Evolutionary conservation across 2,329 filamentous ascomycete genomes (phyloP).

Genomic region (Aspergillus floridensis): DNA sequence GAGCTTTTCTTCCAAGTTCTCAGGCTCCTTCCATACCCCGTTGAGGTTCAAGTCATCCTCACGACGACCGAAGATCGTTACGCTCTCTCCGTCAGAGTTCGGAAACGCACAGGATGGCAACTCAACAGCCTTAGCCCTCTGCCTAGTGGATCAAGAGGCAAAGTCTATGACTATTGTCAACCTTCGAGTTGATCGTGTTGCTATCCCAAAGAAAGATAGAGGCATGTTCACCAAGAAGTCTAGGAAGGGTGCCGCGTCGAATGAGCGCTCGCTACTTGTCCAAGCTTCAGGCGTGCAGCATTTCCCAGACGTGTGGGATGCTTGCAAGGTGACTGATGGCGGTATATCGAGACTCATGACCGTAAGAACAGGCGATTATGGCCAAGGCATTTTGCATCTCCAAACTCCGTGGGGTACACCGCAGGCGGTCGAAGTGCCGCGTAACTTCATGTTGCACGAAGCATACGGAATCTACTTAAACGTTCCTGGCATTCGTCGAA

Average conservation of each 20-base stretch:
- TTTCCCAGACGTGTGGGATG: constrained; percentile 68
- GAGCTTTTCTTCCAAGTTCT: constrained; percentile 59
- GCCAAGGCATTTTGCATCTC: constrained; percentile 65
- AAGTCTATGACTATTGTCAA: constrained; percentile 67
- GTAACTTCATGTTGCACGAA: constrained; percentile 58
- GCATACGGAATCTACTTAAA: constrained; percentile 58
- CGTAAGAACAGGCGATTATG: constrained; percentile 63
- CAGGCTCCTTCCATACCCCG: constrained; percentile 29
- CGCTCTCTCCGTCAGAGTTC: constrained; percentile 52
- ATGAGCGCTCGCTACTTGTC: constrained; percentile 28
- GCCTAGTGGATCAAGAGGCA: constrained; percentile 67
- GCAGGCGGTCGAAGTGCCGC: constrained; percentile 63
- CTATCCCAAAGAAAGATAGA: constrained; percentile 26
- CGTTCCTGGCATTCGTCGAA: constrained; percentile 50
- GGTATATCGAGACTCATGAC: constrained; percentile 67
- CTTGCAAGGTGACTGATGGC: constrained; percentile 68
- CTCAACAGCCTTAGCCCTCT: constrained; percentile 48
- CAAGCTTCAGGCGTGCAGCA: constrained; percentile 52
- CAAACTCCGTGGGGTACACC: constrained; percentile 74
- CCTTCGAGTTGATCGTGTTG: constrained; percentile 54
- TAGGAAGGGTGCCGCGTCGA: constrained; percentile 20
- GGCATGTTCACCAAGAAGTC: constrained; percentile 25
- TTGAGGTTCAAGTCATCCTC: constrained; percentile 22
- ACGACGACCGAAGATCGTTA: constrained; percentile 55
- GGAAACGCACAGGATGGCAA: constrained; percentile 31